These are phyloP conservation scores for Myriosclerotinia duriaeana DNA, from an alignment of 2,329 filamentous ascomycete species.

Conservation along the genomic window DNA sequence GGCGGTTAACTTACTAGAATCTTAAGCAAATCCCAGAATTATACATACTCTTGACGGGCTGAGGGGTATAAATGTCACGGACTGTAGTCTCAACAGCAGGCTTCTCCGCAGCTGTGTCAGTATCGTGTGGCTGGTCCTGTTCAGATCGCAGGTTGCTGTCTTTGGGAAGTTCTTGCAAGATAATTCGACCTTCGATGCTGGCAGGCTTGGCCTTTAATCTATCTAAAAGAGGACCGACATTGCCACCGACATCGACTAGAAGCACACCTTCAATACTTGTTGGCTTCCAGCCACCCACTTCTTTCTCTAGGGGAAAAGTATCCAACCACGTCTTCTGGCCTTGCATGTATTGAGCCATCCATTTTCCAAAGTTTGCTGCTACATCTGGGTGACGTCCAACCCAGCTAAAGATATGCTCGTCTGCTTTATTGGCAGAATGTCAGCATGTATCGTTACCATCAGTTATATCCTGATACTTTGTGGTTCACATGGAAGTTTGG, in stretches of 20 bases:
- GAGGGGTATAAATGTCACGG: conserved; percentile 1
- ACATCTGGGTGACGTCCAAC: conserved; percentile 8
- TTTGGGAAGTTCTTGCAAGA: conserved; percentile 1
- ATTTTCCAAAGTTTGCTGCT: background rate
- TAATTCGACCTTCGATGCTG: background rate
- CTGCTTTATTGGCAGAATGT: conserved; percentile 2
- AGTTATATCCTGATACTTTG: background rate
- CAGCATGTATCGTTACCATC: conserved; percentile 12
- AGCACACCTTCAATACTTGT: background rate
- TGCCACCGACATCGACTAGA: conserved; percentile 1
- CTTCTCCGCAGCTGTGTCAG: background rate
- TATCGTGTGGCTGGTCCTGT: background rate
- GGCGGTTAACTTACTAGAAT: background rate
- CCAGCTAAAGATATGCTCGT: conserved; percentile 10
- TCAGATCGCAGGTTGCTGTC: conserved; percentile 5
- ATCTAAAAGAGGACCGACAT: background rate
- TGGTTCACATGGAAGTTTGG: background rate
- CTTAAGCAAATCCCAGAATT: background rate
- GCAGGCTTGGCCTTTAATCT: background rate
- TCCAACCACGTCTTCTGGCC: conserved; percentile 7
- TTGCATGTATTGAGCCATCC: conserved; percentile 14
- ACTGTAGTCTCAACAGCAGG: background rate
- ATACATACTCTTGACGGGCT: background rate
- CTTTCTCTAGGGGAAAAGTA: background rate
- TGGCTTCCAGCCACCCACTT: background rate